Base-by-base conservation (phyloP, 2,329 filamentous ascomycete species). In the Colletotrichum theobromicola region DNA sequence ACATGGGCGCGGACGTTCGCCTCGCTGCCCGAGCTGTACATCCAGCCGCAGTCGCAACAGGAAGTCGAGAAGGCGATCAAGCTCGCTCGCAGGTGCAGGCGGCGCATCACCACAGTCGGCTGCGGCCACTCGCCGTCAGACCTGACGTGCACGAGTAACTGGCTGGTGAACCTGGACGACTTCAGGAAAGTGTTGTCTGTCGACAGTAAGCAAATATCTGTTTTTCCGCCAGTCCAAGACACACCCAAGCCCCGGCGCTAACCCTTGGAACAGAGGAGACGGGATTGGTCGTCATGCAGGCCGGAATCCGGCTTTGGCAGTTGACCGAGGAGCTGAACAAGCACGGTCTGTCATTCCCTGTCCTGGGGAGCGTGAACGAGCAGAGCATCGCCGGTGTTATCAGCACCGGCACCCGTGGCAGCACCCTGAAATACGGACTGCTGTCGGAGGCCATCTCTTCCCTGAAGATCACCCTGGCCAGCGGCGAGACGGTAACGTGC, bases 1-100 rank as follows among this genome's bases (percentile, higher is more conserved):
- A 99, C 97, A 30, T 99, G 97, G 97, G 97, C 97, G 57, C 93
- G 93, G 81, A 98, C 97, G 60, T 98, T 97, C 86, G 93, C 94
- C 80, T 97, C 94, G 67, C 90, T 93, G 30, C 97, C 97, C 4
- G 96, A 98, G 87, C 92, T 98, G 75, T 98, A 96, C 85, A 92
- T 99, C 79, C 94, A 94, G 79, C 97, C 97, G 2, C 90, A 94
- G 79, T 93, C 93, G 3, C 87, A 96, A 66, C 87, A 88, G n/a
- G 96, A 99, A 84, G 91, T 99, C 77, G 93, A 96, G 83, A 96
- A 98, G 83, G 88, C 94, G 63, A 90, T 98, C 76, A 93, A 89
- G 57, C 90, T 98, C 21, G 97, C 97, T 10, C 93, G 94, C 73
- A 90, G 89, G 84, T 97, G 94, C 84, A 92, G 95, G 55, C 93